Percentiles rank a stretch among this genome's conserved stretches.
Conservation (phyloP, 2,329 filamentous ascomycete species). For the Fusarium protoensiforme region DNA sequence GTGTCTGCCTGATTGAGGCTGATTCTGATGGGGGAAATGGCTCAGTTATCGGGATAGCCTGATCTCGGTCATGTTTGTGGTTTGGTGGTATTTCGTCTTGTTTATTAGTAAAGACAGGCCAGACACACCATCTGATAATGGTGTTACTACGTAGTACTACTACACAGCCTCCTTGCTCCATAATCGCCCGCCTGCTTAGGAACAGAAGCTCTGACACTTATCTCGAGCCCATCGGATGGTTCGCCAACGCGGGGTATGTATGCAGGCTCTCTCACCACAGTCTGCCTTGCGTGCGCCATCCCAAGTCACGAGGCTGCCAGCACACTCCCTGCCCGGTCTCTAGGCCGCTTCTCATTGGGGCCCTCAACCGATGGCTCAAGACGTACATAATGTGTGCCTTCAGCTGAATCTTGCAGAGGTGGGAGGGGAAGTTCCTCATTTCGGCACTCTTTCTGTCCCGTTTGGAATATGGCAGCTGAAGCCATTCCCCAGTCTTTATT, state of each 20-base stretch:
- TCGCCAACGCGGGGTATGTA: background rate
- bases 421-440: background rate
- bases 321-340: background rate
- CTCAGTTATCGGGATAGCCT: background rate
- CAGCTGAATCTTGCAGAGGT: background rate
- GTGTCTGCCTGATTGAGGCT: constrained; percentile 14
- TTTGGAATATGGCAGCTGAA: background rate
- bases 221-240: background rate
- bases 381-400: background rate
- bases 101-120: background rate
- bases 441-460: background rate
- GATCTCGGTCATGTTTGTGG: background rate
- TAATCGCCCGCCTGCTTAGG: background rate
- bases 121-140: background rate
- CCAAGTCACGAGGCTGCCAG: background rate
- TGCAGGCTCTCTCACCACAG: background rate
- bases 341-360: background rate
- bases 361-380: background rate
- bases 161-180: background rate
- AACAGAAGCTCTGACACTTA: background rate
- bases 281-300: background rate
- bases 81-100: background rate
- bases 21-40: background rate
- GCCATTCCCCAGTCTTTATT: background rate
- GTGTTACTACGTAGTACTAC: background rate